Evolutionary conservation across 371 early-diverging fungal genomes (phyloP).

Genomic region (Mortierella sp.): DNA sequence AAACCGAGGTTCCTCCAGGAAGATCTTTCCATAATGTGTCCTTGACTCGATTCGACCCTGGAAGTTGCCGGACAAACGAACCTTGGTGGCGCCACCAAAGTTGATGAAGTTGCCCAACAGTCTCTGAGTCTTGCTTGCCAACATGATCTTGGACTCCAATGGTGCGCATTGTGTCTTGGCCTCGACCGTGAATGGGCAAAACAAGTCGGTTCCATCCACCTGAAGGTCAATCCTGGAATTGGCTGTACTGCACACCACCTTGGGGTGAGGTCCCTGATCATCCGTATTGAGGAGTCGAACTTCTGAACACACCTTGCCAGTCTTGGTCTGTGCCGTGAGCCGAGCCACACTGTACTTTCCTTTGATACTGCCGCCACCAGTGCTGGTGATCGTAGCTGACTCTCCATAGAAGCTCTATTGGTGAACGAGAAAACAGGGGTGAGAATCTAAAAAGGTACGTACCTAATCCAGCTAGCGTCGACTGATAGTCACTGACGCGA

Average conservation of each 20-base stretch:
- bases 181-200: slow-evolving; percentile 38
- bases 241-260: slow-evolving; percentile 35
- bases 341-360: slow-evolving; percentile 48
- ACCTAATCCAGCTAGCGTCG: too few species aligned
- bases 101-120: slow-evolving; percentile 53
- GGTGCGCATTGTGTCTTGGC: slow-evolving; percentile 49
- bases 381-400: slow-evolving; percentile 27
- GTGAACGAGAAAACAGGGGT: too few species aligned
- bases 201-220: slow-evolving; percentile 47
- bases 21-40: slow-evolving; percentile 46
- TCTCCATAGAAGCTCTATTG: slow-evolving; percentile 46
- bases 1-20: slow-evolving; percentile 46
- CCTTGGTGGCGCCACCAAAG: slow-evolving; percentile 36
- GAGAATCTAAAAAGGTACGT: too few species aligned
- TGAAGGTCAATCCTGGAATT: slow-evolving; percentile 16
- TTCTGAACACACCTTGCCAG: slow-evolving; percentile 34
- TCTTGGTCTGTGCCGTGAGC: slow-evolving; percentile 22
- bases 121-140: slow-evolving; percentile 27
- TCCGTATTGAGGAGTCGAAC: slow-evolving; percentile 49
- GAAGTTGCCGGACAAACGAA: slow-evolving; percentile 45
- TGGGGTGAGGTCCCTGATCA: slow-evolving; percentile 29
- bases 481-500: too few species aligned
- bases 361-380: slow-evolving; percentile 14
- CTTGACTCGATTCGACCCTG: slow-evolving; percentile 46
- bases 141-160: slow-evolving; percentile 39